Evolutionary conservation across 768 basidiomycete genomes (phyloP), one percentile per base, ranked within the genome.

Genomic region (Auricularia sp.): DNA sequence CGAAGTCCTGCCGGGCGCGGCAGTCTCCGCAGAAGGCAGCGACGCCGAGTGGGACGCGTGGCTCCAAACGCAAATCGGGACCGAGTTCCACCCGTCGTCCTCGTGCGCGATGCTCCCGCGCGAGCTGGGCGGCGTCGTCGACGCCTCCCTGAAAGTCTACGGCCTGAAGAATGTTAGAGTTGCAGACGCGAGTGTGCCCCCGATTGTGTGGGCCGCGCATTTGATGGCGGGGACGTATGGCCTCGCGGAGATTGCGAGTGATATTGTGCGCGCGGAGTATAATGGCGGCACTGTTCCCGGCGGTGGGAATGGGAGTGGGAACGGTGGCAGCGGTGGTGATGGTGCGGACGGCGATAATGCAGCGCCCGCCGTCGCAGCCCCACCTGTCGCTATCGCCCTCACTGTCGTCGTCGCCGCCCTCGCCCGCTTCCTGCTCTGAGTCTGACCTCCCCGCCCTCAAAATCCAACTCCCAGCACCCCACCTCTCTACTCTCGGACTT

Each of bases 41-140:
- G 87, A 90, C 68, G 80, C 74, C 14, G 74, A 86, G 35, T 83
- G 82, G 75, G 82, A 86, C 44, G 70, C 71, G 3, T 88, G 81
- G 80, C 66, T 86, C 29, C 72, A 74, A 33, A 72, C 71, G 14
- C 67, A 71, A 3, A 77, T 78, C 16, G 74, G 77, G 5, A 84
- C 83, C 8, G 83, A 87, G 74, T 85, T 75, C 74, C 88, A 90
- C 71, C 87, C 87, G 3, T 75, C 78, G 36, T 79, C 78, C 33
- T 80, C 84, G 6, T 82, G 80, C 70, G 76, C 83, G 7, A 86
- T 87, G 84, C 72, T 86, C 56, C 84, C 85, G 2, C 74, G 74
- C 64, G 70, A 71, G 36, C 73, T 74, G 42, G 84, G 79, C n/a
- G 85, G 85, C 61, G 85, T 87, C 59, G 84, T 87, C 61, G 79